Base-by-base conservation (phyloP, 768 basidiomycete species). In the Cubamyces sp. region DNA sequence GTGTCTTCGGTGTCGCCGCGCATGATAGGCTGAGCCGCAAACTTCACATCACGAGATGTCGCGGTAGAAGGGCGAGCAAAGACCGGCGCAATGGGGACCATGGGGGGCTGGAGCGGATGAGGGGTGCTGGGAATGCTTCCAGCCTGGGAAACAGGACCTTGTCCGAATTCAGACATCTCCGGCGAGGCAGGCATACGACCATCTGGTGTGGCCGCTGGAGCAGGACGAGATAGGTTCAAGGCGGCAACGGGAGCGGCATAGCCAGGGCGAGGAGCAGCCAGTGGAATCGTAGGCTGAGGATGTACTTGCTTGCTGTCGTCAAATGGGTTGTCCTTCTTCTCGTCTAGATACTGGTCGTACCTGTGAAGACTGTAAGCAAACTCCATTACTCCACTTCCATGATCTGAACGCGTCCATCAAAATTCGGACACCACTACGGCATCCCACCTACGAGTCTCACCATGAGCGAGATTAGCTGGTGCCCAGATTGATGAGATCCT, bases 21-120 rank as follows among this genome's bases (percentile, higher is more conserved):
- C 70, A 92, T 81, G 69, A 92, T 91, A 18, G 81, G 77, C 57
- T 77, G 74, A 9, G 79, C 74, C 5, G 75, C 69, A 62, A 86
- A 86, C 65, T 79, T 81, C 69, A 88, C 75, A 28, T 79, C 77
- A n/a, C 67, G 66, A 28, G 71, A 65, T 25, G 72, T 75, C 1
- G 74, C 67, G 56, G 72, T 78, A 26, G 73, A 65, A 5, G 91
- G 91, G 45, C 89, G 84, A 3, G 81, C 88, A 68, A 94, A 93
- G 26, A 85, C 86, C 16, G 92, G 91, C 0, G 81, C 84, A 64
- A 93, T 93, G 54, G 92, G 92, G 0, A 89, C 90, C 64, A 88
- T 80, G 5, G 91, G 88, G 0, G 91, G 85, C 54, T 85, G 86
- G 3, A 94, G 80, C 3, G 92, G 90, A 66, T 91, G 91, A 3